Percentiles rank a stretch among this genome's conserved stretches.
These are phyloP conservation scores for Aulographum hederae DNA, from an alignment of 2,329 filamentous ascomycete species.

Conservation along the genomic window DNA sequence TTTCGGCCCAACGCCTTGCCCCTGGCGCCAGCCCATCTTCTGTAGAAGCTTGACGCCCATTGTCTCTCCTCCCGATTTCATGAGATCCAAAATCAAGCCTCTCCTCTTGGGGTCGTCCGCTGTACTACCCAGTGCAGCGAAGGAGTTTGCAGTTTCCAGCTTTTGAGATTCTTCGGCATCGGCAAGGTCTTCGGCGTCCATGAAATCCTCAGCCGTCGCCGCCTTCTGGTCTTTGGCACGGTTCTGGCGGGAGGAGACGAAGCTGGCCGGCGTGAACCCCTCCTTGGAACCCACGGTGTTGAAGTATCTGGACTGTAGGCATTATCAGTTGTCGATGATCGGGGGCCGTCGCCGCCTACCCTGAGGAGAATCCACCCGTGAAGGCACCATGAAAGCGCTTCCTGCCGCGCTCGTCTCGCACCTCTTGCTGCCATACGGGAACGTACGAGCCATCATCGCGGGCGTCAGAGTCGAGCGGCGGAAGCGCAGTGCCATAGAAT, in stretches of 20 bases:
- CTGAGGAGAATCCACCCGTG: constrained; percentile 90
- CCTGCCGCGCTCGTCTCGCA: constrained; percentile 77
- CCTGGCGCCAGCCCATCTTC: constrained; percentile 90
- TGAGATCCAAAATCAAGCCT: constrained; percentile 41
- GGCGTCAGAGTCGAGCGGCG: constrained; percentile 52
- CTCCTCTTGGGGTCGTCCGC: constrained; percentile 37
- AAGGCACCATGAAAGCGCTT: constrained; percentile 92
- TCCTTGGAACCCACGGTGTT: constrained; percentile 98
- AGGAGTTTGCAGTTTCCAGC: constrained; percentile 54
- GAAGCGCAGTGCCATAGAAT: constrained; percentile 69
- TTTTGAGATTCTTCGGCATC: constrained; percentile 64
- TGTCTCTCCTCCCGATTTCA: constrained; percentile 58
- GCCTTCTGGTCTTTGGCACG: constrained; percentile 49
- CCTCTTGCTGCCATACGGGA: constrained; percentile 96
- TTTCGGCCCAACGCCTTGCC: constrained; percentile 83
- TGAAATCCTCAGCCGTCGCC: constrained; percentile 65
- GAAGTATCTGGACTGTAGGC: constrained; percentile 50
- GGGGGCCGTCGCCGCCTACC: constrained; percentile 46
- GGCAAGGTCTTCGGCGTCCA: constrained; percentile 95
- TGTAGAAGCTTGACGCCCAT: constrained; percentile 73
- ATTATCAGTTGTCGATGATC: constrained; percentile 11
- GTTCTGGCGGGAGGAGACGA: constrained; percentile 73
- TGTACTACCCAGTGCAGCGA: constrained; percentile 57
- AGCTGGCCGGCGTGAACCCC: constrained; percentile 85
- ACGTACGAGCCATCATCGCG: constrained; percentile 86